A percentile compares a stretch with the other conserved stretches of the same genome.
These are phyloP conservation scores for Dichotomopilus funicola DNA, from an alignment of 2,329 filamentous ascomycete species.

Conservation along the genomic window DNA sequence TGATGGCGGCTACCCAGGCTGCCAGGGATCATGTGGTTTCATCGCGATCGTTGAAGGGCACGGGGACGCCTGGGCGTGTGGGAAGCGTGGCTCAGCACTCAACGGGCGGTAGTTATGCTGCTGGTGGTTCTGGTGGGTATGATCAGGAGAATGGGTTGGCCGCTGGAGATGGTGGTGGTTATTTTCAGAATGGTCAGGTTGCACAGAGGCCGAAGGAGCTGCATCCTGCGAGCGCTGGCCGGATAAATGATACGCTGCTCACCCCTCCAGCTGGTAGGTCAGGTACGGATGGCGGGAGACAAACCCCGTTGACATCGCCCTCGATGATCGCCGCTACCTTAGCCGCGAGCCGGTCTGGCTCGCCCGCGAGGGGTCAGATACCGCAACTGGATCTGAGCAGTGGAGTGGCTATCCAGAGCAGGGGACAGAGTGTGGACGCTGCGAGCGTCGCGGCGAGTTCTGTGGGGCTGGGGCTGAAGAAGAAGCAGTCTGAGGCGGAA, in stretches of 20 bases:
- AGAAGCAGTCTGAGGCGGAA: neutral
- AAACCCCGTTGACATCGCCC: slow-evolving; percentile 28
- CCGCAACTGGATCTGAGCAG: slow-evolving; percentile 10
- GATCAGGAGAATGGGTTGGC: slow-evolving; percentile 4
- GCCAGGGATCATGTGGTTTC: slow-evolving; percentile 11
- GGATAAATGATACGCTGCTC: slow-evolving; percentile 7
- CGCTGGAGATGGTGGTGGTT: neutral
- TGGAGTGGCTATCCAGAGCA: neutral
- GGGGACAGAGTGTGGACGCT: slow-evolving; percentile 14
- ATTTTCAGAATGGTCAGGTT: slow-evolving; percentile 19
- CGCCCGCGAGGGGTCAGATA: slow-evolving; percentile 41
- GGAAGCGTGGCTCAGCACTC: slow-evolving; percentile 6
- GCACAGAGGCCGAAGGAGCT: slow-evolving; percentile 25
- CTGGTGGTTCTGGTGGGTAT: slow-evolving; percentile 17
- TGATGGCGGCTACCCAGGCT: slow-evolving; percentile 30
- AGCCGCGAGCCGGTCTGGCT: slow-evolving; percentile 55
- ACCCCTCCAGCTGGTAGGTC: slow-evolving; percentile 14
- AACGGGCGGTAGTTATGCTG: slow-evolving; percentile 14
- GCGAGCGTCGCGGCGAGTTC: slow-evolving; percentile 25
- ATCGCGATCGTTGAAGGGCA: slow-evolving; percentile 1
- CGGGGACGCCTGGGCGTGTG: neutral
- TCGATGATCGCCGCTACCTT: slow-evolving; percentile 57
- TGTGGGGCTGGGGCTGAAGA: slow-evolving; percentile 14
- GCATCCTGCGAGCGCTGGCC: slow-evolving; percentile 1
- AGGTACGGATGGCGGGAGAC: slow-evolving; percentile 27